A percentile compares a stretch with the other conserved stretches of the same genome.
phyloP scores from a whole-genome alignment of 140 eudicot species.

The Ambrosia hybrid region DNA sequence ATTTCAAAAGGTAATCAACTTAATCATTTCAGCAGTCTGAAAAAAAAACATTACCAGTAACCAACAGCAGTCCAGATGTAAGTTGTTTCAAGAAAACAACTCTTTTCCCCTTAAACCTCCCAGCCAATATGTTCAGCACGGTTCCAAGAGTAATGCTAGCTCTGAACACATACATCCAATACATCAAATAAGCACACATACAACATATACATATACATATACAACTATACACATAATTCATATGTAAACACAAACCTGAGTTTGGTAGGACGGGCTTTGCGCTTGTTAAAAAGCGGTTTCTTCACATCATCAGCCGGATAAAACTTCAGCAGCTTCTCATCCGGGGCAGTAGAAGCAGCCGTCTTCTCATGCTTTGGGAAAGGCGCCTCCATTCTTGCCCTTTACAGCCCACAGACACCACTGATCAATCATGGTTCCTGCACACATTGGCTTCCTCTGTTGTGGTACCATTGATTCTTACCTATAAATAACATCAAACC shows the following conservation, averaged over 20 bases:
- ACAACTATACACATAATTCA: not conserved
- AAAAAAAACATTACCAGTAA: too few relatives aligned
- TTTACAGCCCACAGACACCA: constrained; percentile 83
- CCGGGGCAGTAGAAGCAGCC: constrained; percentile 27
- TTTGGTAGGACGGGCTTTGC: constrained; percentile 72
- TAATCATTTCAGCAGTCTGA: too few relatives aligned
- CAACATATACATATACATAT: too few relatives aligned
- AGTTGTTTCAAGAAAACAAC: constrained; percentile 87
- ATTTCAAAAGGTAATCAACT: too few relatives aligned
- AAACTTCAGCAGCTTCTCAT: constrained; percentile 52
- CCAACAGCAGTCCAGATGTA: too few relatives aligned
- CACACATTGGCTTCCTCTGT: constrained; percentile 30
- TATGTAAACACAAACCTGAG: constrained; percentile 44
- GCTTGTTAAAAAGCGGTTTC: constrained; percentile 72
- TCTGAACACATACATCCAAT: constrained; percentile 33
- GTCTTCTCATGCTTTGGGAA: constrained; percentile 57
- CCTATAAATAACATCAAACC: not conserved
- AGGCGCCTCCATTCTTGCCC: constrained; percentile 77
- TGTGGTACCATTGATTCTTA: constrained; percentile 49
- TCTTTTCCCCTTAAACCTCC: constrained; percentile 83
- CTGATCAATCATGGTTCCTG: constrained; percentile 71
- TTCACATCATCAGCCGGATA: too few relatives aligned
- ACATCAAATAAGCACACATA: constrained; percentile 7
- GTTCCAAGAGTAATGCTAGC: constrained; percentile 80
- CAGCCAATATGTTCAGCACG: constrained; percentile 63